These are phyloP conservation scores for Knoxia roxburghii DNA, from an alignment of 257 asterid genomes.

Conservation along the genomic window DNA sequence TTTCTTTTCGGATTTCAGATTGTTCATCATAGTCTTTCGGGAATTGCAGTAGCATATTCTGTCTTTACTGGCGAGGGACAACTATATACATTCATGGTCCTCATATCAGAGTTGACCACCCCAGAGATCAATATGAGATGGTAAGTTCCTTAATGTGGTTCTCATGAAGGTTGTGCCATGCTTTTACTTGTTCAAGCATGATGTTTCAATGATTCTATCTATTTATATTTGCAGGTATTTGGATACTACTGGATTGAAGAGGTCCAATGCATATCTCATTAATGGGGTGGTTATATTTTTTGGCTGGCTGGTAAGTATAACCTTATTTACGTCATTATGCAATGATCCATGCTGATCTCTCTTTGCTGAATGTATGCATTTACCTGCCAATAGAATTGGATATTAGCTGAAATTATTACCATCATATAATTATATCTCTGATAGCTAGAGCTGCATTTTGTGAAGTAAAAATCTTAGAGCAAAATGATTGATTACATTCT, in stretches of 20 bases:
- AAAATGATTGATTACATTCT: not conserved
- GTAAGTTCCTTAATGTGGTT: conserved; percentile 31
- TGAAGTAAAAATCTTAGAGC: not conserved
- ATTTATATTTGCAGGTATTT: conserved; percentile 65
- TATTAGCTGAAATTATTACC: not conserved
- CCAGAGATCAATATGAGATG: conserved; percentile 94
- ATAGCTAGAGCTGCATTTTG: not conserved
- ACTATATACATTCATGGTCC: conserved; percentile 95
- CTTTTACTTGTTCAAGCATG: conserved; percentile 14
- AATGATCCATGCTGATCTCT: not conserved
- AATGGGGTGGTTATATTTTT: conserved; percentile 77
- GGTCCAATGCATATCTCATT: conserved; percentile 60
- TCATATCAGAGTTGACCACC: conserved; percentile 89
- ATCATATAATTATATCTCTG: not conserved
- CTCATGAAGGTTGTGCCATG: conserved; percentile 3
- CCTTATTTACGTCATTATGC: not conserved
- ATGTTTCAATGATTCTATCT: conserved; percentile 22
- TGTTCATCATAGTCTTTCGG: conserved; percentile 90
- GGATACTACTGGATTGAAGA: conserved; percentile 84
- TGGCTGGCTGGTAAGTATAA: conserved; percentile 77
- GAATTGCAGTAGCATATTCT: conserved; percentile 82
- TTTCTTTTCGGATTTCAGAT: conserved; percentile 52
- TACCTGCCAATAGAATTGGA: no score
- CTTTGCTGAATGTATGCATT: no score
- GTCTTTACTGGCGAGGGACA: conserved; percentile 91